A percentile compares a stretch with the other conserved stretches of the same genome.
Evolutionary conservation across 371 early-diverging fungal species (phyloP).

Genomic region (Rhizopus arrhizus): DNA sequence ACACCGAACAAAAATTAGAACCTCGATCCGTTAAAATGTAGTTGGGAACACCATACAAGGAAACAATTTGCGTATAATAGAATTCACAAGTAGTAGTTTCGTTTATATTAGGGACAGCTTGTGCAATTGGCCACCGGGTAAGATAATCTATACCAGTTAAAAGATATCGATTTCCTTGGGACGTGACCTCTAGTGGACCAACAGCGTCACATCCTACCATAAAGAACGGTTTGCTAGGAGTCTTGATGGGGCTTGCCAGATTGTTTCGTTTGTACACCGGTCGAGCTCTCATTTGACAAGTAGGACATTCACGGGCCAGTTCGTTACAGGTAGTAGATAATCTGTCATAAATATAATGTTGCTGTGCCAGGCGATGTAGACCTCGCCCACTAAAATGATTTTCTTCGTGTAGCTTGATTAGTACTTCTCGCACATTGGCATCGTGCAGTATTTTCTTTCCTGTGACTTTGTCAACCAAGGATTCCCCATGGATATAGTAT

Average conservation of each 20-base stretch:
- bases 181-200: slow-evolving; percentile 16
- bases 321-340: too few species aligned
- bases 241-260: slow-evolving; percentile 5
- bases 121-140: slow-evolving; percentile 20
- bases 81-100: slow-evolving; percentile 27
- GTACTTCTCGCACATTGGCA: slow-evolving; percentile 14
- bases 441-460: slow-evolving; percentile 12
- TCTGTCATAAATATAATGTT: slow-evolving; percentile 27
- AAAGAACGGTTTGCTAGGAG: slow-evolving; percentile 17
- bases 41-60: slow-evolving; percentile 14
- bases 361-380: slow-evolving; percentile 16
- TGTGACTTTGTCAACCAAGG: background rate
- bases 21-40: slow-evolving; percentile 32
- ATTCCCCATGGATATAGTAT: background rate
- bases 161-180: slow-evolving; percentile 6
- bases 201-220: slow-evolving; percentile 27
- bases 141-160: slow-evolving; percentile 18
- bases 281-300: slow-evolving; percentile 16
- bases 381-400: slow-evolving; percentile 13
- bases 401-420: slow-evolving; percentile 24
- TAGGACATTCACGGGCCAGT: slow-evolving; percentile 3
- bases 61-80: slow-evolving; percentile 14
- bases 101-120: slow-evolving; percentile 18
- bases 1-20: slow-evolving; percentile 22
- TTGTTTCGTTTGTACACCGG: slow-evolving; percentile 16